Base-by-base conservation (phyloP, 1,284 basidiomycete genomes). In the Apiotrichum siamense region DNA sequence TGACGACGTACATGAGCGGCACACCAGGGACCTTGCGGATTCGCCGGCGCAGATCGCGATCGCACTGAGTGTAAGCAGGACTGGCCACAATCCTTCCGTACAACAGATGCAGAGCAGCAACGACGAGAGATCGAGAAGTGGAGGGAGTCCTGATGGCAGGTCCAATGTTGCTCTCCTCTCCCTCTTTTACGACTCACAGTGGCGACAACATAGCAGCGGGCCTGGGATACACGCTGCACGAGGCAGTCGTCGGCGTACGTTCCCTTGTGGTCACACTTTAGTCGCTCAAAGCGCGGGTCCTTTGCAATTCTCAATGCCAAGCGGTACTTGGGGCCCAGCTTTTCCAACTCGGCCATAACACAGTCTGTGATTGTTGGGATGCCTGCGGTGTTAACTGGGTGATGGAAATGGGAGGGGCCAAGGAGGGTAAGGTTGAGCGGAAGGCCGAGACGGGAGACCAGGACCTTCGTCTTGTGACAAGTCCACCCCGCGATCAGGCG, bases 221-320 rank as follows among this genome's bases (percentile, higher is more conserved):
- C 91, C 21, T 90, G 83, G 4, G 87, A 89, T 17, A 97, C 89
- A 31, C 96, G 84, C 67, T 98, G 88, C 18, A 99, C 86, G 26
- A 99, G 82, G 72, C 96, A 98, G 77, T 99, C 96, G 70, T 99
- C 96, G 20, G 96, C 96, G 68, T 99, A 98, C 13, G 92, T 97
- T 15, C 96, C 96, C 15, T 83, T 80, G 72, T 99, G 94, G 43
- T 87, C 84, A 74, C 96, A 99, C 48, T 82, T 81, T 33, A 98
- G 78, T 36, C 94, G 83, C 69, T 98, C 94, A 66, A 99, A 98
- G 33, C 96, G 83, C 13, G 94, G 91, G 75, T 99, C 96, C 54
- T 94, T 86, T 23, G 96, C 96, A 32, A 98, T 88, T 31, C 92
- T 92, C 25, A 4, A 20, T 23, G 33, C 24, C 40, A 33, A 33